Conservation (phyloP, 2,329 filamentous ascomycete species). For the Fusarium neocosmosporiellum region DNA sequence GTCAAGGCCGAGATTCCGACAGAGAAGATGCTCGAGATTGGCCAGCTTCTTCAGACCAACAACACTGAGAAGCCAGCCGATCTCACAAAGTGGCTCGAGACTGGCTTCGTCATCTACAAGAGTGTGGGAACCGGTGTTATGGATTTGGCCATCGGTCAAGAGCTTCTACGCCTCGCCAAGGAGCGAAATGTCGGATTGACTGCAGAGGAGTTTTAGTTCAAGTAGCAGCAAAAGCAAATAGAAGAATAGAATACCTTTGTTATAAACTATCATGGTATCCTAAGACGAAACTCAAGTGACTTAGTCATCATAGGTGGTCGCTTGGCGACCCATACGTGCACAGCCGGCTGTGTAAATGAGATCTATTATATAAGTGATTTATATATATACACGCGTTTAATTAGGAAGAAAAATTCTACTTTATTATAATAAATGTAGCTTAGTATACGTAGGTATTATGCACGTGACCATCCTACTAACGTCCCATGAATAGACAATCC, state of each 20-base stretch:
- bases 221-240: not conserved
- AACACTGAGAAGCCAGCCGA: constrained; percentile 2
- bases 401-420: too few species aligned
- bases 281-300: too few species aligned
- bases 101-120: constrained; percentile 76
- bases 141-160: constrained; percentile 72
- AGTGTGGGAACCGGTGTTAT: constrained; percentile 75
- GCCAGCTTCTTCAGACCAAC: constrained; percentile 61
- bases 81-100: constrained; percentile 69
- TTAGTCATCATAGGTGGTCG: too few species aligned
- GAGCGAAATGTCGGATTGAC: constrained; percentile 62
- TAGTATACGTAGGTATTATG: too few species aligned
- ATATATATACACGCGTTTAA: too few species aligned
- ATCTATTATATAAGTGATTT: too few species aligned
- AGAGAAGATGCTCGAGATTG: constrained; percentile 53
- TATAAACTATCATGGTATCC: not conserved
- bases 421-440: too few species aligned
- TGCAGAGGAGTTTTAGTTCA: constrained; percentile 34
- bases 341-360: too few species aligned
- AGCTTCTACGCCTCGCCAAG: constrained; percentile 67
- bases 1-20: constrained; percentile 41
- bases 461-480: too few species aligned
- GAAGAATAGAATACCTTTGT: not conserved
- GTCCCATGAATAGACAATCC: too few species aligned
- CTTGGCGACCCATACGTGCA: too few species aligned